phyloP scores from a whole-genome alignment of 2,329 filamentous ascomycete genomes.

The Neonectria punicea region DNA sequence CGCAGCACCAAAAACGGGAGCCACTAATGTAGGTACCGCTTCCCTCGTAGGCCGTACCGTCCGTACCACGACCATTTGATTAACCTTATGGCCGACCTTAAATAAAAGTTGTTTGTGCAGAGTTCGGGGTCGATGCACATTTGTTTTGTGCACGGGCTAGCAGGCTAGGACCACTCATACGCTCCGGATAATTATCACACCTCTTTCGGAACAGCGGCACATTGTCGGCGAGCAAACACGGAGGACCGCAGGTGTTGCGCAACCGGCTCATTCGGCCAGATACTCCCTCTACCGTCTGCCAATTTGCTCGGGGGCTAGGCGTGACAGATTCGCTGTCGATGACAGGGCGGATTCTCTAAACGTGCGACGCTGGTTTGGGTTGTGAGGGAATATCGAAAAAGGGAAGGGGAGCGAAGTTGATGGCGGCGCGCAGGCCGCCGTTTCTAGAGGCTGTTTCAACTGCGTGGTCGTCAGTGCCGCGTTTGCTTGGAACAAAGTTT shows the following conservation, averaged over 20 bases:
- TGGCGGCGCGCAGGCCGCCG: slow-evolving; percentile 8
- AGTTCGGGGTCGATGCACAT: background rate
- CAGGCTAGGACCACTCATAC: background rate
- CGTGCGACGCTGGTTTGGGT: slow-evolving; percentile 2
- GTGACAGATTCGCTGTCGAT: background rate
- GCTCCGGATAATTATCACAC: background rate
- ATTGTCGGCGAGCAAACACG: background rate
- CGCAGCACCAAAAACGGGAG: slow-evolving; percentile 27
- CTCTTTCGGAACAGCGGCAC: slow-evolving; percentile 24
- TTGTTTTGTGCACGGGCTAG: slow-evolving; percentile 4
- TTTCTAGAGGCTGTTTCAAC: slow-evolving; percentile 34
- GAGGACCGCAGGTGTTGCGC: background rate
- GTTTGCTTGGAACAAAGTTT: slow-evolving; percentile 9
- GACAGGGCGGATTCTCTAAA: background rate
- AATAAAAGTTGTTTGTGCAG: slow-evolving; percentile 1
- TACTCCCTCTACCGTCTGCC: background rate
- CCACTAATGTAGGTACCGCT: slow-evolving; percentile 36
- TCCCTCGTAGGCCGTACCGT: slow-evolving; percentile 13
- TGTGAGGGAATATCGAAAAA: background rate
- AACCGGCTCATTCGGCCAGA: background rate
- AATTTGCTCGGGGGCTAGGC: background rate
- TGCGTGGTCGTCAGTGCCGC: slow-evolving; percentile 24
- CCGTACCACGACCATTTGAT: background rate
- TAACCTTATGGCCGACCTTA: slow-evolving; percentile 13
- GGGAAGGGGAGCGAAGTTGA: background rate